phyloP scores from a whole-genome alignment of 78 protist genomes.

The Speleostelium caveatum region DNA sequence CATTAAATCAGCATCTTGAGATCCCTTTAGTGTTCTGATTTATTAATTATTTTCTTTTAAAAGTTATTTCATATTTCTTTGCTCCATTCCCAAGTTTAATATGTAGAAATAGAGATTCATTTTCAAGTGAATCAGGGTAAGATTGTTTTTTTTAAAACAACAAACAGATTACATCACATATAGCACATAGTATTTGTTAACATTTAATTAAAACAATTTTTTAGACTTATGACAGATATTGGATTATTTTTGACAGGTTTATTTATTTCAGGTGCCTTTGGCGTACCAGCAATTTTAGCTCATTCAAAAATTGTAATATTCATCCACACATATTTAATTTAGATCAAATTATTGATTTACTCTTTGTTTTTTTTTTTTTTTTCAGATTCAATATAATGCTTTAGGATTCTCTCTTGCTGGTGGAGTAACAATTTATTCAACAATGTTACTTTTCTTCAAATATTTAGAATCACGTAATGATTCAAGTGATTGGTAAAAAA shows the following conservation, averaged over 20 bases:
- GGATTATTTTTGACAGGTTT: slow-evolving; percentile 71
- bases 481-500: neutral
- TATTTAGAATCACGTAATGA: slow-evolving; percentile 8
- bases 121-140: slow-evolving; percentile 61
- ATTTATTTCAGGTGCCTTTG: slow-evolving; percentile 49
- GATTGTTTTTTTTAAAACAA: neutral
- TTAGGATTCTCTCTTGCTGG: slow-evolving; percentile 58
- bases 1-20: no score
- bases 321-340: neutral
- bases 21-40: no score
- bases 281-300: slow-evolving; percentile 47
- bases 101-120: slow-evolving; percentile 49
- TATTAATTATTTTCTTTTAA: neutral
- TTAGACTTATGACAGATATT: slow-evolving; percentile 25
- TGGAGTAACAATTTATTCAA: slow-evolving; percentile 66
- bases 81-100: slow-evolving; percentile 67
- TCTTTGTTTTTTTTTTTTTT: neutral
- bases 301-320: slow-evolving; percentile 46
- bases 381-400: slow-evolving; percentile 41
- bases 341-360: neutral
- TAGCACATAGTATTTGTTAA: neutral
- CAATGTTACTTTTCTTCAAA: slow-evolving; percentile 41
- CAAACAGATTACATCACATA: neutral
- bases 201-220: neutral
- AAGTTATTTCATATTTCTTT: slow-evolving; percentile 47